Evolutionary conservation across 1,139 yeast genomes (phyloP).

Genomic region (Zygotorulaspora mrakii): DNA sequence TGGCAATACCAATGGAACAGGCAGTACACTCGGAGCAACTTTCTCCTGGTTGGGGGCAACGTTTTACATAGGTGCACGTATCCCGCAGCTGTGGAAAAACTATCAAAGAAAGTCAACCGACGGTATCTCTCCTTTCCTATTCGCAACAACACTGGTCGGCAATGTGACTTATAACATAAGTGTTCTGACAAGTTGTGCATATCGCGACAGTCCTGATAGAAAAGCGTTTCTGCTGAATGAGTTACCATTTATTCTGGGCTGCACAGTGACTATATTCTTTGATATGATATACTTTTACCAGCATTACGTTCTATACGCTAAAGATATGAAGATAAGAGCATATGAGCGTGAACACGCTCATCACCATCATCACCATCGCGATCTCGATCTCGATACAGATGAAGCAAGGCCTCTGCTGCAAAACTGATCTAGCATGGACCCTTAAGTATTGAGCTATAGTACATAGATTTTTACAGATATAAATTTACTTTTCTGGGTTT

Average conservation of each 20-base stretch:
- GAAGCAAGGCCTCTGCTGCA: slow-evolving; percentile 11
- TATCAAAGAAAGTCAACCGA: slow-evolving; percentile 72
- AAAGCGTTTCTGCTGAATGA: slow-evolving; percentile 58
- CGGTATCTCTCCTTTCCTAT: slow-evolving; percentile 76
- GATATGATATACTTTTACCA: slow-evolving; percentile 77
- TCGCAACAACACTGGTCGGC: slow-evolving; percentile 74
- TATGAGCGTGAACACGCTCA: slow-evolving; percentile 24
- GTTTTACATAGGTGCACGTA: slow-evolving; percentile 71
- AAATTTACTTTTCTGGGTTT: too few relatives aligned
- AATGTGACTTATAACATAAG: slow-evolving; percentile 79
- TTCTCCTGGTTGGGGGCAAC: slow-evolving; percentile 81
- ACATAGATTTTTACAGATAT: too few relatives aligned
- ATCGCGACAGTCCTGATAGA: slow-evolving; percentile 38
- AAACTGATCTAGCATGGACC: too few relatives aligned
- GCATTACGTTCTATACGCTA: slow-evolving; percentile 35
- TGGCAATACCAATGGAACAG: slow-evolving; percentile 13
- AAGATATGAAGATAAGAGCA: slow-evolving; percentile 31
- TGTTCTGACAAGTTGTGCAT: slow-evolving; percentile 50
- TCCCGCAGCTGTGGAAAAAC: slow-evolving; percentile 82
- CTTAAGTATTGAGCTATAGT: too few relatives aligned
- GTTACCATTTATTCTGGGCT: slow-evolving; percentile 78
- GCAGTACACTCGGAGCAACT: slow-evolving; percentile 44
- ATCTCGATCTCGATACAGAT: neutral
- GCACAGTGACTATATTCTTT: slow-evolving; percentile 80
- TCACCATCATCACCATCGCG: slow-evolving; percentile 1